Conservation (phyloP, 345 rosid genomes). For the Eucalyptus rudis region DNA sequence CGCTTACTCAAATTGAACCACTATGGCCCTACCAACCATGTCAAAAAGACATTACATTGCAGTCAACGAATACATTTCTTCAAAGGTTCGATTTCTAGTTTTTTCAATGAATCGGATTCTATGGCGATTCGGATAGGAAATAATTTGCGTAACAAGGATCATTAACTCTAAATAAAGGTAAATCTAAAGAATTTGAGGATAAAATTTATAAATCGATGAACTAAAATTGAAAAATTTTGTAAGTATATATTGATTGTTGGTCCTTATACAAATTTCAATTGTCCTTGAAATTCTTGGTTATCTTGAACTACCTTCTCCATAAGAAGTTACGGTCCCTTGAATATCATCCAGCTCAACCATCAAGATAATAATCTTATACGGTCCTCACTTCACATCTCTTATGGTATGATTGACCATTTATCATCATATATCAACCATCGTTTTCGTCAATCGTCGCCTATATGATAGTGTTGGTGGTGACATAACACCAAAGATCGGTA, state of each 20-base stretch:
- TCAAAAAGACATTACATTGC: no score
- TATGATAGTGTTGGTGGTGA: fast-evolving
- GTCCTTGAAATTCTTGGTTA: background rate
- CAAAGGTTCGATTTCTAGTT: background rate
- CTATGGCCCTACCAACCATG: no score
- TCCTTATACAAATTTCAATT: background rate
- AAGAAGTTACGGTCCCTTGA: background rate
- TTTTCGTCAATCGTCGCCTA: background rate
- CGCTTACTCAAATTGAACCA: background rate
- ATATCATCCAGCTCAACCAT: background rate
- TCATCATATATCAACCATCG: background rate
- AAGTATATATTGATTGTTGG: no score
- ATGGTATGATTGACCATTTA: background rate
- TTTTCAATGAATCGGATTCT: background rate
- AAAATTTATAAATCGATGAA: no score
- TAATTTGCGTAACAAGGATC: no score
- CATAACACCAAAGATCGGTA: background rate
- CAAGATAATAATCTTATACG: background rate
- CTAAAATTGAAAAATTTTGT: no score
- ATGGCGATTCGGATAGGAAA: no score
- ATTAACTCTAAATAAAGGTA: no score
- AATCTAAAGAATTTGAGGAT: no score
- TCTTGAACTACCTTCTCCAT: background rate
- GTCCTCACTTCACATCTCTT: background rate
- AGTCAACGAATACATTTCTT: no score